Evolutionary conservation across 352 stramenopile species (phyloP), one percentile per base, ranked within the genome.

Genomic region (Phytophthora litchii): DNA sequence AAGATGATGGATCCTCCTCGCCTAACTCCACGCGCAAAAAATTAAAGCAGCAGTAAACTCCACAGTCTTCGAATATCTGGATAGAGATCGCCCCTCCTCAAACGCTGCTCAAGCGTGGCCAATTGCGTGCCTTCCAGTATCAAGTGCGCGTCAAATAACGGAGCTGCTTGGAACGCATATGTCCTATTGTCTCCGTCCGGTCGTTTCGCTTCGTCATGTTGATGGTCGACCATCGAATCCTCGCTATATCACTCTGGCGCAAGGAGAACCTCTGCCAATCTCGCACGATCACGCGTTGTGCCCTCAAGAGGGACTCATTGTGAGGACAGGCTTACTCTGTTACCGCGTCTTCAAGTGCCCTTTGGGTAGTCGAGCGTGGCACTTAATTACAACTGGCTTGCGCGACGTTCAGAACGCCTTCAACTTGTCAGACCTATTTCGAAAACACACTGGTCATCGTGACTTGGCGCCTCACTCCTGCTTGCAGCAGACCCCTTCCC

Each of bases 361-460:
- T 70, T 68, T 68, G 34, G 40, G 41, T 64, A 69, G 58, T 67
- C 58, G 57, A 46, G 31, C 47, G 42, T 36, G 13, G 50, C 29
- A 59, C 38, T 21, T 31, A 62, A 55, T 43, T 34, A 34, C 44
- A 46, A 60, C 48, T 42, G 55, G 40, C 32, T 59, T 38, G 14
- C n/a, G 0, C 19, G 14, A 36, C 48, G 32, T 50, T 63, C 52
- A 54, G 59, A 44, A 6, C 36, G 23, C 9, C 37, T 25, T 50
- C 57, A 60, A 54, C 57, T 27, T 37, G 57, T 48, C 47, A 34
- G 45, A n/a, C 10, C 34, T 21, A 16, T 60, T 60, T 51, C 53
- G 38, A 45, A 53, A 29, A 19, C n/a, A 17, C n/a, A 27, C 38
- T 34, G 32, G 37, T 31, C 36, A 54, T 48, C 17, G 12, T 17